Evolutionary conservation across 176 grass and related monocot genomes (phyloP), one percentile per base, ranked within the genome.

Genomic region (Aegilops umbellulata): DNA sequence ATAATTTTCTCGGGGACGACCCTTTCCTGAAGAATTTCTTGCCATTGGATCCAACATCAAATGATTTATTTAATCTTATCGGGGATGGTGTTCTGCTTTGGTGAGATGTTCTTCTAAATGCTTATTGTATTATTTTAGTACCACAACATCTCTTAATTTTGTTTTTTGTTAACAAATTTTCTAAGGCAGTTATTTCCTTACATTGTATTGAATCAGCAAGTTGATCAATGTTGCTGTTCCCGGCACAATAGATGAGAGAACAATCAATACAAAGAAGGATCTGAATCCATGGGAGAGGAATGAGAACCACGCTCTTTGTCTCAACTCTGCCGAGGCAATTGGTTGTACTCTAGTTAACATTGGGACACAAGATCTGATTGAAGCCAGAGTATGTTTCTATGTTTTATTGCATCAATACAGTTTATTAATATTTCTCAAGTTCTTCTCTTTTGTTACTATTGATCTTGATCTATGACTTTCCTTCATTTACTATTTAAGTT

Each of bases 321-420:
- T 98, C 38, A 98, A 98, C 76, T 95, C 96, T 44, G 96, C 96
- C 62, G 95, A 95, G 85, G 96, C 96, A 79, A 98, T 98, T 89
- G 96, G 96, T 20, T 98, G 96, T 86, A 98, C 96, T 30, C 88
- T 98, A 41, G 96, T 98, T 81, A 98, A 98, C 44, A 98, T 98
- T 92, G 96, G 96, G 30, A 98, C 96, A 84, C 96, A 98, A 79
- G 96, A 98, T 81, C 82, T 98, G 88, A 86, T 98, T 81, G 96
- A 98, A 95, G 96, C 93, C 78, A 88, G 96, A 84, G 96, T 95
- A 94, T 22, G 93, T 83, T 55, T 84, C 44, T 38, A 13, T 69
- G 17, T 60, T 68, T 17, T 85, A 14, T 74, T 85, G 10, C 22
- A 13, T 42, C 39, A 5, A 20, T 29, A 47, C 23, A 49, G 15